phyloP scores from a whole-genome alignment of 2,329 filamentous ascomycete species.

The Colletotrichum siamense region DNA sequence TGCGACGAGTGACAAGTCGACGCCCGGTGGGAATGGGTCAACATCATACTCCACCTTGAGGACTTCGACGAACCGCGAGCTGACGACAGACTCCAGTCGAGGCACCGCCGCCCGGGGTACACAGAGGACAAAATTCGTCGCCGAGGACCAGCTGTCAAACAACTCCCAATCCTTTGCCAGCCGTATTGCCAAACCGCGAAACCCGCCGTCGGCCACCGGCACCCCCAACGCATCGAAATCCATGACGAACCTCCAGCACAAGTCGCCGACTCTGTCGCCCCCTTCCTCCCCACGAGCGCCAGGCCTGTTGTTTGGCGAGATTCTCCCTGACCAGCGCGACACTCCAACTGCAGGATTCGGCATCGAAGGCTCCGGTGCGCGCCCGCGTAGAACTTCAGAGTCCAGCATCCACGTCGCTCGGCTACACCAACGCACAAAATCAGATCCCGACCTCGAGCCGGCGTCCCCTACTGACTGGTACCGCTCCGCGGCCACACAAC shows the following conservation, averaged over 20 bases:
- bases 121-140: constrained; percentile 52
- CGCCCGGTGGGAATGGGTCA: constrained; percentile 26
- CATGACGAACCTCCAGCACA: constrained; percentile 36
- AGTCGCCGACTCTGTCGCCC: constrained; percentile 22
- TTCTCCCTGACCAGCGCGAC: constrained; percentile 65
- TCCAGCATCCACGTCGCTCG: constrained; percentile 65
- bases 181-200: constrained; percentile 60
- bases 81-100: constrained; percentile 27
- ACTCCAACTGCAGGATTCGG: constrained; percentile 63
- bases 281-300: constrained; percentile 42
- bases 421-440: constrained; percentile 58
- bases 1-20: constrained; percentile 32
- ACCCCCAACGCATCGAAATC: constrained; percentile 40
- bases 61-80: constrained; percentile 37
- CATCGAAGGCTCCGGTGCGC: constrained; percentile 52
- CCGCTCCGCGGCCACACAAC: constrained; percentile 39
- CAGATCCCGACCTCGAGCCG: constrained; percentile 62
- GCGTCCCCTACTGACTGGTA: constrained; percentile 74
- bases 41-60: constrained; percentile 48
- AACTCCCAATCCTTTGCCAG: constrained; percentile 66
- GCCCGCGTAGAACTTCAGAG: constrained; percentile 71
- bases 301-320: constrained; percentile 76
- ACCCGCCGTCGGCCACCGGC: constrained; percentile 28
- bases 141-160: constrained; percentile 57
- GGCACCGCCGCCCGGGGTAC: constrained; percentile 22